These are phyloP conservation scores for Monilinia vaccinii-corymbosi DNA, from an alignment of 2,329 filamentous ascomycete species.

Conservation along the genomic window DNA sequence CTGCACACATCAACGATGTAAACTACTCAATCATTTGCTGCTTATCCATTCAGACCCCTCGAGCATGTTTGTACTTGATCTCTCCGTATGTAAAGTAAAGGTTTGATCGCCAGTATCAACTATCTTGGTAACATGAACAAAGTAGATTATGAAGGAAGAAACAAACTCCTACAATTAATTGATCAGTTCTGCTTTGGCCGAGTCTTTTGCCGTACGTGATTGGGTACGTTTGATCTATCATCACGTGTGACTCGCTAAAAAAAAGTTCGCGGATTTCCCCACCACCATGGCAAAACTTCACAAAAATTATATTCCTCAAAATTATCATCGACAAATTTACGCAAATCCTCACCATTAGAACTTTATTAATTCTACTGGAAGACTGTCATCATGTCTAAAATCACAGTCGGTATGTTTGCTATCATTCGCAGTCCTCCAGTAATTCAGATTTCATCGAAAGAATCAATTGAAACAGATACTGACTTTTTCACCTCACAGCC, in stretches of 20 bases:
- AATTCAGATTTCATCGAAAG: neutral
- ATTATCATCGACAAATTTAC: constrained; percentile 16
- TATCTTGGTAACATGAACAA: neutral
- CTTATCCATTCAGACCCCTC: neutral
- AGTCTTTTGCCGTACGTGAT: neutral
- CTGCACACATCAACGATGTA: neutral
- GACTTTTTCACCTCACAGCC: constrained; percentile 47
- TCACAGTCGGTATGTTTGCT: constrained; percentile 56
- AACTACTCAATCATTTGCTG: neutral
- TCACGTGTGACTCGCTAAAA: constrained; percentile 4
- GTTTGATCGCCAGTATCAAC: neutral
- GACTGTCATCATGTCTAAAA: constrained; percentile 84
- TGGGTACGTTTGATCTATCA: neutral
- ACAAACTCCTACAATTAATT: neutral
- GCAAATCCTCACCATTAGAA: constrained; percentile 67
- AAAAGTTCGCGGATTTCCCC: neutral
- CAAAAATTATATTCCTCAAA: neutral
- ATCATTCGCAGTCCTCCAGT: neutral
- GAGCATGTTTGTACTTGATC: neutral
- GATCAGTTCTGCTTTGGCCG: neutral
- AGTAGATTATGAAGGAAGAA: neutral
- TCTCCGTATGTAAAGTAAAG: neutral
- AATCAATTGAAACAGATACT: constrained; percentile 1
- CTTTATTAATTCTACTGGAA: constrained; percentile 62
- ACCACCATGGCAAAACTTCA: constrained; percentile 6